Conservation (phyloP, 352 stramenopile species). For the Phytophthora citricola region DNA sequence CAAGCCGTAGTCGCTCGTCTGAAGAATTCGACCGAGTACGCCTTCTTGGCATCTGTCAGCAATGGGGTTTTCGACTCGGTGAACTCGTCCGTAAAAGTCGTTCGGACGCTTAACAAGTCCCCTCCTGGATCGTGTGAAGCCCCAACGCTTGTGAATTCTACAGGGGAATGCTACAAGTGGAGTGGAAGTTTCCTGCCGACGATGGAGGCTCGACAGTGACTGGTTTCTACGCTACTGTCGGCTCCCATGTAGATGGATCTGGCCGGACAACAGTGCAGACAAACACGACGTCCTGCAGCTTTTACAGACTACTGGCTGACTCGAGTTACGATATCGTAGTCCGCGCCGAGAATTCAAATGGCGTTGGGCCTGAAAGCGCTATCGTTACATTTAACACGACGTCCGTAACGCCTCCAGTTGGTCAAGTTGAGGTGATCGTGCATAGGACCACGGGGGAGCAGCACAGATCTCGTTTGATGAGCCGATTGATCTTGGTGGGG, state of each 20-base stretch:
- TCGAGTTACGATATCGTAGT: conserved; percentile 57
- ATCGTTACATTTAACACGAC: conserved; percentile 44
- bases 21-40: conserved; percentile 36
- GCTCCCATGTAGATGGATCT: conserved; percentile 39
- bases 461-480: conserved; percentile 59
- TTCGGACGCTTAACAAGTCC: conserved; percentile 50
- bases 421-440: conserved; percentile 39
- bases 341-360: conserved; percentile 49
- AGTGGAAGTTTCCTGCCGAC: conserved; percentile 50
- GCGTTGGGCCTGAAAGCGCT: conserved; percentile 40
- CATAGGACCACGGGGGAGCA: conserved; percentile 51
- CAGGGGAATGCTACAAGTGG: conserved; percentile 58
- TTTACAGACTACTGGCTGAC: conserved; percentile 48
- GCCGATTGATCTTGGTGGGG: conserved; percentile 60
- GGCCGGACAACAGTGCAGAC: conserved; percentile 20
- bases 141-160: conserved; percentile 24
- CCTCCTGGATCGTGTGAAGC: conserved; percentile 51
- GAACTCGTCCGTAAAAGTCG: conserved; percentile 44
- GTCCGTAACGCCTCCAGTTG: conserved; percentile 35
- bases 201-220: conserved; percentile 44
- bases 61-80: conserved; percentile 54
- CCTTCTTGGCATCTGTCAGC: conserved; percentile 47
- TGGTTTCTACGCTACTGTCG: conserved; percentile 40
- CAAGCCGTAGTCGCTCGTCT: conserved; percentile 47
- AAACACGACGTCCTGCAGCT: conserved; percentile 25